These are phyloP conservation scores for Candida insectorum DNA, from an alignment of 805 yeast species.

Conservation along the genomic window DNA sequence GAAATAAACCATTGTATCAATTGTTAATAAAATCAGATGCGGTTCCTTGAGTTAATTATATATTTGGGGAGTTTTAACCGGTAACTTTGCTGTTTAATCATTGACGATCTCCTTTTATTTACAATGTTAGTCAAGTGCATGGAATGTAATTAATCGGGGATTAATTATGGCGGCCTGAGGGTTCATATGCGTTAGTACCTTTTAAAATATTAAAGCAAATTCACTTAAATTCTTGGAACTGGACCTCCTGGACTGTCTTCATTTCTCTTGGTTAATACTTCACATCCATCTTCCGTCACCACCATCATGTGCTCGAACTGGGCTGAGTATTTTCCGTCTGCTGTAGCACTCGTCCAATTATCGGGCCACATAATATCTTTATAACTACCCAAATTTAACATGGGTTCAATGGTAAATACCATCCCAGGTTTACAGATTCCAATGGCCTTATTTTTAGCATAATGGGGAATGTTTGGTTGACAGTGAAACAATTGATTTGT, in stretches of 20 bases:
- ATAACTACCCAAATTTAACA: conserved; percentile 84
- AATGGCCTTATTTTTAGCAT: conserved; percentile 86
- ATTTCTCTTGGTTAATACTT: conserved; percentile 79
- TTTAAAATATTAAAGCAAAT: background rate
- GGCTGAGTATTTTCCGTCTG: conserved; percentile 86
- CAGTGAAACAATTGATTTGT: conserved; percentile 83
- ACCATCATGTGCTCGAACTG: conserved; percentile 93
- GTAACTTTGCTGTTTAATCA: no score
- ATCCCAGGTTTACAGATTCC: conserved; percentile 95
- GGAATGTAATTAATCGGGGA: no score
- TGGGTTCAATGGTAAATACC: conserved; percentile 96
- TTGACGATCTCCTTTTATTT: no score
- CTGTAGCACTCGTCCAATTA: conserved; percentile 92
- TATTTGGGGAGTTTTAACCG: no score
- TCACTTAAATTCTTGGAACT: conserved; percentile 44
- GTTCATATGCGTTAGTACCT: no score
- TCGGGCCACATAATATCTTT: conserved; percentile 93
- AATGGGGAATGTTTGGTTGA: conserved; percentile 91
- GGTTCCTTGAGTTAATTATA: no score
- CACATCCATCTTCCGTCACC: conserved; percentile 92
- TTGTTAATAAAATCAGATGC: no score
- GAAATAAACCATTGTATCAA: no score
- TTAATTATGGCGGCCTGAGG: no score
- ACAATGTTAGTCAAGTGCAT: no score
- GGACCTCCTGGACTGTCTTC: conserved; percentile 90